A percentile compares a stretch with the other conserved stretches of the same genome.
These are phyloP conservation scores for Cercospora janseana DNA, from an alignment of 2,329 filamentous ascomycete species.

Conservation along the genomic window DNA sequence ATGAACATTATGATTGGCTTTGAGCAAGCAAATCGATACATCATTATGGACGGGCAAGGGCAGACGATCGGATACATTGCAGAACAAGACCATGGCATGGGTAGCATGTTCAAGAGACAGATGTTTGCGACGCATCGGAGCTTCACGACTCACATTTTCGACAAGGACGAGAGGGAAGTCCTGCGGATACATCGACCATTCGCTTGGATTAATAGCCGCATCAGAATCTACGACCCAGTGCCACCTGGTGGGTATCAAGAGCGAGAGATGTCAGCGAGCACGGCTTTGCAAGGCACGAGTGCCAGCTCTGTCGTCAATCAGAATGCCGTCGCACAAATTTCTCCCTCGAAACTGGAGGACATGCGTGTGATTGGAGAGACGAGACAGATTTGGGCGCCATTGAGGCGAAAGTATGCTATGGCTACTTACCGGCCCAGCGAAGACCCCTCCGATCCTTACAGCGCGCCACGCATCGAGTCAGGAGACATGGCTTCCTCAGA, in stretches of 20 bases:
- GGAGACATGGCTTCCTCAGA: constrained; percentile 45
- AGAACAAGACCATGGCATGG: constrained; percentile 61
- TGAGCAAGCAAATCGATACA: constrained; percentile 65
- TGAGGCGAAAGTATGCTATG: constrained; percentile 63
- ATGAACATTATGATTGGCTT: constrained; percentile 66
- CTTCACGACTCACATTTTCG: constrained; percentile 66
- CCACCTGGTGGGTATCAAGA: constrained; percentile 39
- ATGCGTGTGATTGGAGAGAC: constrained; percentile 65
- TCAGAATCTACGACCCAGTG: constrained; percentile 56
- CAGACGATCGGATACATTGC: constrained; percentile 64
- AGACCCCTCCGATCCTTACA: constrained; percentile 38
- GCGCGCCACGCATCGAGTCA: constrained; percentile 37
- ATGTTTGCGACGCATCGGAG: constrained; percentile 61
- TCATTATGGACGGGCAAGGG: constrained; percentile 63
- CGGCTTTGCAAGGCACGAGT: constrained; percentile 47
- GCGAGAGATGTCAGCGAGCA: constrained; percentile 30
- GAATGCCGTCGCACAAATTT: constrained; percentile 51
- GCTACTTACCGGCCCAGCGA: constrained; percentile 54
- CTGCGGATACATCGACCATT: constrained; percentile 63
- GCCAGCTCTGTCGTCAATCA: constrained; percentile 45
- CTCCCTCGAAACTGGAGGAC: constrained; percentile 52
- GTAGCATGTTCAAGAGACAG: constrained; percentile 56
- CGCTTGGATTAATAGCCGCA: constrained; percentile 61
- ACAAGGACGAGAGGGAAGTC: constrained; percentile 59
- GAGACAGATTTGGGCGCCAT: constrained; percentile 62